These are phyloP conservation scores for Fagopyrum esculentum DNA, from an alignment of 148 eudicot genomes.

Conservation along the genomic window DNA sequence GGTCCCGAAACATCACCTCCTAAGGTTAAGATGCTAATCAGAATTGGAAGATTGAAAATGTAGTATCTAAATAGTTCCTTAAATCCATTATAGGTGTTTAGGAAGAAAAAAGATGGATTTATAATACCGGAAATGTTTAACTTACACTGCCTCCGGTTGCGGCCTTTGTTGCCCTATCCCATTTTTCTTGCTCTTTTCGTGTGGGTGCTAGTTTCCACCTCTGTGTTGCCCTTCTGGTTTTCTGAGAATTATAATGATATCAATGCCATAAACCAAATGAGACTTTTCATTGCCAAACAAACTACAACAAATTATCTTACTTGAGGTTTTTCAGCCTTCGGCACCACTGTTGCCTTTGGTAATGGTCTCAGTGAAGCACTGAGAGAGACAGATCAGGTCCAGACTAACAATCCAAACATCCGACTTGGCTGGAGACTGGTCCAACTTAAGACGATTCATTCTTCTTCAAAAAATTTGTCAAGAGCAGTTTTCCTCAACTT, in stretches of 20 bases:
- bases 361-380: slow-evolving; percentile 57
- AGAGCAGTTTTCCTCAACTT: no score
- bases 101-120: no score
- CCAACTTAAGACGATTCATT: no score
- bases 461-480: no score
- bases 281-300: neutral
- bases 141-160: slow-evolving; percentile 94
- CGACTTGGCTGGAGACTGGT: no score
- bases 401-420: no score
- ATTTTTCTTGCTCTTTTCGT: slow-evolving; percentile 76
- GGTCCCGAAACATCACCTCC: slow-evolving; percentile 79
- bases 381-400: no score
- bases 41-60: neutral
- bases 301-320: slow-evolving; percentile 26
- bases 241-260: slow-evolving; percentile 27
- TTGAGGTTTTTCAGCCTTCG: slow-evolving; percentile 29
- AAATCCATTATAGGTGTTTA: neutral
- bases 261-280: neutral
- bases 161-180: slow-evolving; percentile 91
- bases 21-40: slow-evolving; percentile 15
- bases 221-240: slow-evolving; percentile 18
- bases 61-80: neutral
- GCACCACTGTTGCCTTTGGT: slow-evolving; percentile 31
- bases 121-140: neutral
- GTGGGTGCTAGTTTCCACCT: slow-evolving; percentile 93